Evolutionary conservation across 768 basidiomycete genomes (phyloP), one percentile per base, ranked within the genome.

Genomic region (Suillus placidus): DNA sequence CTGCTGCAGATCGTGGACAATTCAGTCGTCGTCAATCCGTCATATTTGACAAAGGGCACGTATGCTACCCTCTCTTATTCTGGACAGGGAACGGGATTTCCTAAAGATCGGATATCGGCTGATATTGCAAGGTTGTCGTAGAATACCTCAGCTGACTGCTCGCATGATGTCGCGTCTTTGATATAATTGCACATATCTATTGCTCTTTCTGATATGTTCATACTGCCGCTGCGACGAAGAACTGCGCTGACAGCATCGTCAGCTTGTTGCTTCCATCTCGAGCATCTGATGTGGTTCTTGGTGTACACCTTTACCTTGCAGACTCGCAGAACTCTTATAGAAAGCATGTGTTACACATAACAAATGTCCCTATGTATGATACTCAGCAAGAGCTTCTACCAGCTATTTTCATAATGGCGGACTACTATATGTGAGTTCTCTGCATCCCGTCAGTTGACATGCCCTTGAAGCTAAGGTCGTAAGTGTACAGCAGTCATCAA

Each of bases 11-110:
- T 85, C 60, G 88, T 97, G 40, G 89, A 95, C 72, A 83, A 84
- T 12, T 92, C 92, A 2, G 80, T 84, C 4, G 85, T 90, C n/a
- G 77, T 99, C 68, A 99, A 99, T 73, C 95, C 97, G 1, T 92
- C 93, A 0, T 89, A 85, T 70, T 77, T 95, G 64, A 80, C 80
- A 20, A 92, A 90, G 72, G 82, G 84, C 30, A 81, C 79, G 32
- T 91, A 86, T 58, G 85, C 82, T 1, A 79, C 77, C 47, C 69
- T 91, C 14, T 68, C 75, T n/a, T 77, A 78, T 54, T 60, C 62
- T 38, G 76, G 77, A 35, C 67, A 68, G 51, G 74, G 69, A 42
- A 68, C 71, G 2, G 76, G 73, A 57, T 62, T 70, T 20, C 68
- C 71, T 10, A 70, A 66, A 52, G 77, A 77, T 6, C 77, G 76